Conservation (phyloP, 2,329 filamentous ascomycete species). For the Tolypocladium cylindrosporum region DNA sequence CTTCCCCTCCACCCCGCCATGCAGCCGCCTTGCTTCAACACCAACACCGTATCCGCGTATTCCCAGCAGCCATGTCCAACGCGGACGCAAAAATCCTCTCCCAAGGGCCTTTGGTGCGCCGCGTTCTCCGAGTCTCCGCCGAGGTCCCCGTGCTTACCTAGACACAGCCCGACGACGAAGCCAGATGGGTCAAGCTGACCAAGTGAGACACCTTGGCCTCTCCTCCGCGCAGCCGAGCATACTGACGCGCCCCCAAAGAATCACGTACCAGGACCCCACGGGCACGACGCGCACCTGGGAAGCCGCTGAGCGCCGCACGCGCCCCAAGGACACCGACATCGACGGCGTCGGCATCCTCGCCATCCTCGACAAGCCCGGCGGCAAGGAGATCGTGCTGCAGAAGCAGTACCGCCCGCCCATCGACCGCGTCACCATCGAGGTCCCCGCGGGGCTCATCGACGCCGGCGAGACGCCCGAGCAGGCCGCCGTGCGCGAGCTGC, state of each 20-base stretch:
- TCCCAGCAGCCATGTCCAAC: constrained; percentile 25
- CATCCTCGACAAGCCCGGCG: constrained; percentile 46
- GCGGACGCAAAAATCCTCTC: constrained; percentile 31
- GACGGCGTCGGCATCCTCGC: constrained; percentile 68
- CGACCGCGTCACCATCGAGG: constrained; percentile 48
- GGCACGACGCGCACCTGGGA: constrained; percentile 57
- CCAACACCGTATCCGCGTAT: constrained; percentile 7
- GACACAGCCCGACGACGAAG: constrained; percentile 37
- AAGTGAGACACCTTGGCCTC: constrained; percentile 29
- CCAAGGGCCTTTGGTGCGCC: constrained; percentile 32
- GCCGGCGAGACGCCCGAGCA: constrained; percentile 50
- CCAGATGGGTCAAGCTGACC: constrained; percentile 49
- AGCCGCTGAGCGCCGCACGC: constrained; percentile 59
- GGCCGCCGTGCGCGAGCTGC: constrained; percentile 53
- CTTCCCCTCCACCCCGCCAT: neutral
- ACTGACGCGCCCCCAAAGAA: constrained; percentile 23
- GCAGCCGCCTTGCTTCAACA: neutral
- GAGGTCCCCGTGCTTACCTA: neutral
- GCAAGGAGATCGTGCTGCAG: constrained; percentile 50
- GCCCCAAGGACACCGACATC: constrained; percentile 49
- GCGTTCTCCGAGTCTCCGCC: neutral
- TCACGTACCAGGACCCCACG: constrained; percentile 54
- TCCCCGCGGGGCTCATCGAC: constrained; percentile 56
- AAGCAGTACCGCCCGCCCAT: constrained; percentile 58
- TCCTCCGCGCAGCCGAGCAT: neutral